Conservation (phyloP, 208 protist species). For the Leishmania arabica region DNA sequence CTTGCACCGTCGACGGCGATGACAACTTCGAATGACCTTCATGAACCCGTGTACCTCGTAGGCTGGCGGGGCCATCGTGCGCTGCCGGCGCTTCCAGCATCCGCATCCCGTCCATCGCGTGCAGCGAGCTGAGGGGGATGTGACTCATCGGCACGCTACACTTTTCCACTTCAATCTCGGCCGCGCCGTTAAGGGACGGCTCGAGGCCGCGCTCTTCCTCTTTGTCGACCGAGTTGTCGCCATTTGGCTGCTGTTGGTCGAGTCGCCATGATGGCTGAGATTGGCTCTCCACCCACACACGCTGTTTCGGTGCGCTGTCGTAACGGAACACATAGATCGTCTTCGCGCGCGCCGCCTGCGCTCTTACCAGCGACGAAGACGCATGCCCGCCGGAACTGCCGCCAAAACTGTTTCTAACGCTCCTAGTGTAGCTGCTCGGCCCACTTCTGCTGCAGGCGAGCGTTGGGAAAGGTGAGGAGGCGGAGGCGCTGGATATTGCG, state of each 20-base stretch:
- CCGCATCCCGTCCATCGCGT: slow-evolving; percentile 2
- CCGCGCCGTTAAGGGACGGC: not conserved
- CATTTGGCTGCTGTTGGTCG: not conserved
- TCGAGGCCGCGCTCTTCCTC: not conserved
- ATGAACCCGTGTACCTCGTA: not conserved
- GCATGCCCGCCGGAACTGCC: not conserved
- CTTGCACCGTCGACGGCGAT: not conserved
- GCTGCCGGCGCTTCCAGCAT: not conserved
- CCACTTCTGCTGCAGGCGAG: not conserved
- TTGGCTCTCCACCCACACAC: slow-evolving; percentile 13
- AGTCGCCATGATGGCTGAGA: not conserved
- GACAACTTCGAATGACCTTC: not conserved
- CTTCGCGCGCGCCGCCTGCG: not conserved
- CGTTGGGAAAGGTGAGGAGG: not conserved
- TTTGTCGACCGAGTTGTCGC: not conserved
- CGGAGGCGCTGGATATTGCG: not conserved
- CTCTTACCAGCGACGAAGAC: not conserved
- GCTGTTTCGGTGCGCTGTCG: slow-evolving; percentile 12
- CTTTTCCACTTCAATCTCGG: not conserved
- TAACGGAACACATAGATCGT: slow-evolving; percentile 6
- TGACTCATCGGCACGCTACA: not conserved
- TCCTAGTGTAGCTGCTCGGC: not conserved
- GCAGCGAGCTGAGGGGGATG: slow-evolving; percentile 7
- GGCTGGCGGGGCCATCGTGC: not conserved
- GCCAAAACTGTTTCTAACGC: not conserved